Evolutionary conservation across 2,329 filamentous ascomycete genomes (phyloP).

Genomic region (Colletotrichum lupini): DNA sequence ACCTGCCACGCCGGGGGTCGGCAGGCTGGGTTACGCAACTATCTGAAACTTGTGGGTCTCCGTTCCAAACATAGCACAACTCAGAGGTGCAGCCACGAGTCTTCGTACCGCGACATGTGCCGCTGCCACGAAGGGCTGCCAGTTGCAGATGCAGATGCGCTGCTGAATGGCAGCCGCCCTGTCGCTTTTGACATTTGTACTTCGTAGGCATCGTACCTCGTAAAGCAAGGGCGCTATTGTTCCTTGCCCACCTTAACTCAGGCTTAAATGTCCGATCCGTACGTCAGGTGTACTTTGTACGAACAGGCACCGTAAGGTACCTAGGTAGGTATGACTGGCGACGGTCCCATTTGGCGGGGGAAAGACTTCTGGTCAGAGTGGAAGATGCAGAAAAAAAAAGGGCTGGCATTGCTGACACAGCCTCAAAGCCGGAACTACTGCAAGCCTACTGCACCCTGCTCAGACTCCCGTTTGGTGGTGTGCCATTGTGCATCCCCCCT

Average conservation of each 20-base stretch:
- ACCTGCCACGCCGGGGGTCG: conserved; percentile 17
- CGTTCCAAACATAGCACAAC: conserved; percentile 35
- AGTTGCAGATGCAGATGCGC: background rate
- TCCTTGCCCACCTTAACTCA: background rate
- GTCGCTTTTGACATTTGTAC: too few species aligned
- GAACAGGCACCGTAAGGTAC: background rate
- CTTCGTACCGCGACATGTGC: background rate
- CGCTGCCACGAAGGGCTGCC: conserved; percentile 1
- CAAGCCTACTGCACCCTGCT: conserved; percentile 30
- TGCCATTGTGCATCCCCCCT: conserved; percentile 2
- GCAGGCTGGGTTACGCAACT: conserved; percentile 29
- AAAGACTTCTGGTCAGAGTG: background rate
- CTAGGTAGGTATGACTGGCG: background rate
- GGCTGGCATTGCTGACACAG: conserved; percentile 38
- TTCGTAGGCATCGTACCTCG: too few species aligned
- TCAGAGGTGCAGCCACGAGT: conserved; percentile 1
- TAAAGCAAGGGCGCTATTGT: too few species aligned
- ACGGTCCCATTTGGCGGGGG: background rate
- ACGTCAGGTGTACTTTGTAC: too few species aligned
- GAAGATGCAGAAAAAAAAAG: background rate
- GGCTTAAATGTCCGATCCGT: too few species aligned
- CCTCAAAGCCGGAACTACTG: conserved; percentile 35
- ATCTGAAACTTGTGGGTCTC: conserved; percentile 28
- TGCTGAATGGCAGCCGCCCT: background rate
- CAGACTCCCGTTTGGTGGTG: conserved; percentile 26